Evolutionary conservation across 164 flowering plant genomes (phyloP).

Genomic region (Protea cynaroides): DNA sequence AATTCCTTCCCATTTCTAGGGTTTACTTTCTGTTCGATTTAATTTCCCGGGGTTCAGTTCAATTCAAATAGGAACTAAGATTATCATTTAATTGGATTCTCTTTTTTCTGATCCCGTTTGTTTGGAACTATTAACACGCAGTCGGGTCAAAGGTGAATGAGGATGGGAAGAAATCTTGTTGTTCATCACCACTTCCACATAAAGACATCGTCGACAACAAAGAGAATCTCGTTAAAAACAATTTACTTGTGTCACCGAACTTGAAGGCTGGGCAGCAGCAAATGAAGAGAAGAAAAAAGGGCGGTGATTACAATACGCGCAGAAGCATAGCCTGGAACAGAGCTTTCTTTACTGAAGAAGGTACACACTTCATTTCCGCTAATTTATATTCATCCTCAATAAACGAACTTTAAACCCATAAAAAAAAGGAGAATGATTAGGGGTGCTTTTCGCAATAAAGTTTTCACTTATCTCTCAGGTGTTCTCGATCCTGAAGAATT

Average conservation of each 20-base stretch:
- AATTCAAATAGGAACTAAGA: too few species aligned
- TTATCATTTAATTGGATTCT: too few species aligned
- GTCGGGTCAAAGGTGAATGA: slow-evolving; percentile 14
- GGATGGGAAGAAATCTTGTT: slow-evolving; percentile 7
- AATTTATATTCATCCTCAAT: background rate
- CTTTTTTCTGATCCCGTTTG: too few species aligned
- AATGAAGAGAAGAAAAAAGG: slow-evolving; percentile 68
- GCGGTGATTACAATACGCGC: slow-evolving; percentile 69
- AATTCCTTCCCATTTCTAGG: slow-evolving; percentile 3
- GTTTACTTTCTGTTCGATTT: background rate
- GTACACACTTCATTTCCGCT: slow-evolving; percentile 20
- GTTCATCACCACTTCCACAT: slow-evolving; percentile 7
- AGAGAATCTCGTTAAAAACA: slow-evolving; percentile 45
- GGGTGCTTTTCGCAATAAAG: background rate
- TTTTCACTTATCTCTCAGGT: slow-evolving; percentile 39
- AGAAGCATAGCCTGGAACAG: slow-evolving; percentile 94
- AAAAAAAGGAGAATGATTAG: background rate
- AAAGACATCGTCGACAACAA: slow-evolving; percentile 22
- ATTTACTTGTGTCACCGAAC: slow-evolving; percentile 20
- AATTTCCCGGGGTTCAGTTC: too few species aligned
- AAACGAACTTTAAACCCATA: too few species aligned
- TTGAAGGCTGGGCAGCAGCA: slow-evolving; percentile 43
- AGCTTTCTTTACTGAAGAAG: slow-evolving; percentile 95
- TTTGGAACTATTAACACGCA: slow-evolving; percentile 9
- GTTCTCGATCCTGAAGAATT: slow-evolving; percentile 68